Conservation (phyloP, 805 yeast genomes). For the Millerozyma miso region DNA sequence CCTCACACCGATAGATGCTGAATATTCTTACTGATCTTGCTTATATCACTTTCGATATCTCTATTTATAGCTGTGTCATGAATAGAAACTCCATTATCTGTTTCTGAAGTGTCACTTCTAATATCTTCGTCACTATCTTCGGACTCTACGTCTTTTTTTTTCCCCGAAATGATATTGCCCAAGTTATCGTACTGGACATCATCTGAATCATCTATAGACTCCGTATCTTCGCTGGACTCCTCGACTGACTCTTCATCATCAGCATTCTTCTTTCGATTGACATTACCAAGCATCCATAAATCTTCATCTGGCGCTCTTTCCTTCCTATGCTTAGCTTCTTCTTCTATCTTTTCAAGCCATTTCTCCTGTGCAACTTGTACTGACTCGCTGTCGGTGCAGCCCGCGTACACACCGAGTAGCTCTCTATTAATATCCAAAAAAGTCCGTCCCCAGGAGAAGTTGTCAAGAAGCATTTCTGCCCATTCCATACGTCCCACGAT, state of each 20-base stretch:
- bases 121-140: slow-evolving; percentile 17
- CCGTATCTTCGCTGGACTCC: slow-evolving; percentile 9
- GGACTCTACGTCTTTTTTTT: slow-evolving; percentile 13
- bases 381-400: slow-evolving; percentile 77
- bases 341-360: slow-evolving; percentile 67
- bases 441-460: slow-evolving; percentile 92
- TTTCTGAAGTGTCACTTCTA: background rate
- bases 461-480: slow-evolving; percentile 72
- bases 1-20: background rate
- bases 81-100: background rate
- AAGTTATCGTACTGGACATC: slow-evolving; percentile 14
- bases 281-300: slow-evolving; percentile 76
- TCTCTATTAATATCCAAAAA: slow-evolving; percentile 82
- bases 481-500: slow-evolving; percentile 88
- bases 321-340: slow-evolving; percentile 61
- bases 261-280: slow-evolving; percentile 42
- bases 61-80: background rate
- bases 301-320: slow-evolving; percentile 51
- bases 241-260: slow-evolving; percentile 9
- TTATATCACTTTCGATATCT: background rate
- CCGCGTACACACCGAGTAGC: slow-evolving; percentile 64
- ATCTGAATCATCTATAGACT: slow-evolving; percentile 9
- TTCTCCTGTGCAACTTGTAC: slow-evolving; percentile 66
- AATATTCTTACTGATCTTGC: background rate
- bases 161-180: slow-evolving; percentile 14